A percentile compares a stretch with the other conserved stretches of the same genome.
These are phyloP conservation scores for Plasmodium berghei DNA, from an alignment of 169 alveolate genomes.

Conservation along the genomic window DNA sequence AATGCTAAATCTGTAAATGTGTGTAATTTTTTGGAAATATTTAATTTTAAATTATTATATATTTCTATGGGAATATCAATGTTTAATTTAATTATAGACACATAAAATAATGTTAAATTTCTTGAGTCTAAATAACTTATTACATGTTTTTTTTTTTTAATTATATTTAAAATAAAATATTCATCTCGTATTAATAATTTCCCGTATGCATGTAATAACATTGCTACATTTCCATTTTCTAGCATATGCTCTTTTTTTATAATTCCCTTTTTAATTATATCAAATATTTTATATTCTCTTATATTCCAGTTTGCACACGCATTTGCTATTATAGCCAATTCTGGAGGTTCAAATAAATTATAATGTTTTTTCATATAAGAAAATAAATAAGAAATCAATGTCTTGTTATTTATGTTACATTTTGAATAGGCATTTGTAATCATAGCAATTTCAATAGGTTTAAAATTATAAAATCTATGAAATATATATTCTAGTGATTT, in stretches of 20 bases:
- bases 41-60: slow-evolving; percentile 16
- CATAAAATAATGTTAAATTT: slow-evolving; percentile 52
- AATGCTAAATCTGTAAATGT: slow-evolving; percentile 61
- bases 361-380: slow-evolving; percentile 10
- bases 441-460: slow-evolving; percentile 56
- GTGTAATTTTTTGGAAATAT: slow-evolving; percentile 13
- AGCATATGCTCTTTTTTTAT: slow-evolving; percentile 15
- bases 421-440: slow-evolving; percentile 38
- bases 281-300: slow-evolving; percentile 31
- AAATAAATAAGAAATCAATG: slow-evolving; percentile 10
- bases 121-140: slow-evolving; percentile 27
- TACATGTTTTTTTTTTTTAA: slow-evolving; percentile 26
- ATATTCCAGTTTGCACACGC: slow-evolving; percentile 37
- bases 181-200: slow-evolving; percentile 59
- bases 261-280: slow-evolving; percentile 23
- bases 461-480: slow-evolving; percentile 9
- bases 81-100: slow-evolving; percentile 36
- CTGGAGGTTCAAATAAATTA: slow-evolving; percentile 32
- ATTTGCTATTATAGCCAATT: slow-evolving; percentile 34
- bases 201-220: slow-evolving; percentile 62
- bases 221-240: slow-evolving; percentile 45
- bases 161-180: slow-evolving; percentile 22
- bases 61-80: slow-evolving; percentile 42
- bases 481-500: slow-evolving; percentile 10
- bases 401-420: slow-evolving; percentile 19